Percentiles rank a stretch among this genome's conserved stretches.
Conservation (phyloP, 2,329 filamentous ascomycete species). For the Aspergillus niger region DNA sequence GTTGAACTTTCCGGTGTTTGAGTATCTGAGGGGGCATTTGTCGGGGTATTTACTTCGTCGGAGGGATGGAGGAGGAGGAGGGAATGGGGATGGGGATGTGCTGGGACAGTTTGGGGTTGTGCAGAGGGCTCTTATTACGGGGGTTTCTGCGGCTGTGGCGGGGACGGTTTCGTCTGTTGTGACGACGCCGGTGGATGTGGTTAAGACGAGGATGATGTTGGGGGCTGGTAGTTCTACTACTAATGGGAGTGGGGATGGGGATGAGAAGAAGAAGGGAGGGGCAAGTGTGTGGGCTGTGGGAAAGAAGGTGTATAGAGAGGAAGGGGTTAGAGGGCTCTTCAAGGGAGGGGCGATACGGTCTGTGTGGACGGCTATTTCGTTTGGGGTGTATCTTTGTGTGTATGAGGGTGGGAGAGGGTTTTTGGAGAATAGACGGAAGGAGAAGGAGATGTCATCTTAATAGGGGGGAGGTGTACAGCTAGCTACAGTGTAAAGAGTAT, state of each 20-base stretch:
- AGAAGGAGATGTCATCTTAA: conserved; percentile 10
- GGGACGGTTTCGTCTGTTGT: conserved; percentile 74
- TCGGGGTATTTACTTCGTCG: conserved; percentile 30
- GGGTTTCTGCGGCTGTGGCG: conserved; percentile 70
- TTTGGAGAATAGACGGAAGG: conserved; percentile 40
- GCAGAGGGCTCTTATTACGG: conserved; percentile 72
- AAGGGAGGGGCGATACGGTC: conserved; percentile 69
- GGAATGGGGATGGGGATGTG: conserved; percentile 43
- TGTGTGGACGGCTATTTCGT: conserved; percentile 79
- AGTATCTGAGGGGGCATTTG: conserved; percentile 64
- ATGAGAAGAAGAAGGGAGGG: conserved; percentile 10
- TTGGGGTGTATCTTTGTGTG: conserved; percentile 80
- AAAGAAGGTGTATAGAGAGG: conserved; percentile 64
- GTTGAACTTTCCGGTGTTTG: conserved; percentile 85
- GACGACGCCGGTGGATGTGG: conserved; percentile 87
- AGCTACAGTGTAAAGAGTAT: too few species aligned
- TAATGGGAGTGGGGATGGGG: conserved; percentile 11
- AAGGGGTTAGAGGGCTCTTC: conserved; percentile 74
- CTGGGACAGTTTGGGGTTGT: conserved; percentile 24
- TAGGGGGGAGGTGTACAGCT: background rate
- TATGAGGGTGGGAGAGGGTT: conserved; percentile 79
- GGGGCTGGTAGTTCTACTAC: conserved; percentile 48
- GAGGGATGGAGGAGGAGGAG: conserved; percentile 39
- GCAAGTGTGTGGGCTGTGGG: conserved; percentile 53
- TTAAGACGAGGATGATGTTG: conserved; percentile 90